These are phyloP conservation scores for Aspergillus viridinutans DNA, from an alignment of 2,329 filamentous ascomycete species.

Conservation along the genomic window DNA sequence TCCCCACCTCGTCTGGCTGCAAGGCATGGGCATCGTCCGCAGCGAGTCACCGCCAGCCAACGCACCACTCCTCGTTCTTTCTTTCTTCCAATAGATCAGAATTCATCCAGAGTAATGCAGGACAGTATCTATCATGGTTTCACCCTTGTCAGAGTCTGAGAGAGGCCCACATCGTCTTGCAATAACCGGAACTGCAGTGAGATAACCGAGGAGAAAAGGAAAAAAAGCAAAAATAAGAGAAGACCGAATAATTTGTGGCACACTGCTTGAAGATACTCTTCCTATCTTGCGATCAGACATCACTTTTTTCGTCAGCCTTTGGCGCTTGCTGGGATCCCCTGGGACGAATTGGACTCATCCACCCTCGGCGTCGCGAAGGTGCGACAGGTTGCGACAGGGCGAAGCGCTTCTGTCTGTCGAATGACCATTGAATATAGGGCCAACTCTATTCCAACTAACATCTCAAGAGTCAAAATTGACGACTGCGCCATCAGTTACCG, in stretches of 20 bases:
- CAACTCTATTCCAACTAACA: not conserved
- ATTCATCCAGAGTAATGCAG: not conserved
- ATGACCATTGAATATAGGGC: not conserved
- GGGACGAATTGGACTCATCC: not conserved
- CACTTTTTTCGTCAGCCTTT: not conserved
- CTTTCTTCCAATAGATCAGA: not conserved
- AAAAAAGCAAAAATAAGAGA: slow-evolving; percentile 1
- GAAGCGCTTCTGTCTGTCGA: not conserved
- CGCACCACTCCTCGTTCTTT: slow-evolving; percentile 12
- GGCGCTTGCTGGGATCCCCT: not conserved
- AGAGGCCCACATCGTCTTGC: not conserved
- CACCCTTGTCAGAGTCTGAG: not conserved
- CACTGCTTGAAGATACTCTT: not conserved
- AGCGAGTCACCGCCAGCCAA: slow-evolving; percentile 24
- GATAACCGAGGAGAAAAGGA: not conserved
- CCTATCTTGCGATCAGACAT: not conserved
- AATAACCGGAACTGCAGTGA: not conserved
- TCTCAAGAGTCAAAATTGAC: not conserved
- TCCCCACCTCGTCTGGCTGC: slow-evolving; percentile 4
- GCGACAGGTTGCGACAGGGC: not conserved
- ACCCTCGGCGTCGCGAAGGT: not conserved
- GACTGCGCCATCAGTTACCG: not conserved
- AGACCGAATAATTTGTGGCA: not conserved
- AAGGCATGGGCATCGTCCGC: slow-evolving; percentile 8
- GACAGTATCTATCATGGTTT: not conserved